Conservation (phyloP, 2,329 filamentous ascomycete genomes). For the Penicillium sp. region DNA sequence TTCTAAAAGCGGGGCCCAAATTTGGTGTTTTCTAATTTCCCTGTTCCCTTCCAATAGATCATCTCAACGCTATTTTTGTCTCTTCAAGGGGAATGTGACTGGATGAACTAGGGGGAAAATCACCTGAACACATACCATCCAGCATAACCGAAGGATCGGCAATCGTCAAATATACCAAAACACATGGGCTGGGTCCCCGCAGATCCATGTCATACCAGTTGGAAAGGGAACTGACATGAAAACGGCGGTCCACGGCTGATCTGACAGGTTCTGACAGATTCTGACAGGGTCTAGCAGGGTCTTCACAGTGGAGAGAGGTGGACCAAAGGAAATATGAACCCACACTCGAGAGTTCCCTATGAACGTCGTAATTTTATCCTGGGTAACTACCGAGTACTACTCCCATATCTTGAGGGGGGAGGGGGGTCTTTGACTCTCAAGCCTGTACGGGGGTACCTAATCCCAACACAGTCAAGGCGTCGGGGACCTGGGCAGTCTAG, state of each 20-base stretch:
- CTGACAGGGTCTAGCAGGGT: conserved; percentile 1
- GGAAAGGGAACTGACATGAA: conserved; percentile 7
- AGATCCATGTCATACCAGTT: conserved; percentile 11
- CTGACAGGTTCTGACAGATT: not conserved
- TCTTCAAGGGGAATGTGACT: conserved; percentile 18
- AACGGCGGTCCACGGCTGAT: conserved; percentile 1
- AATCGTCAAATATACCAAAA: conserved; percentile 27
- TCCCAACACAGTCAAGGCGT: conserved; percentile 5
- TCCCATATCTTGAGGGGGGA: not conserved
- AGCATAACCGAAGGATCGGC: conserved; percentile 28
- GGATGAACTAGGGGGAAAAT: conserved; percentile 12
- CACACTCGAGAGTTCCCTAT: conserved; percentile 1
- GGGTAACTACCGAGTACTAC: not conserved
- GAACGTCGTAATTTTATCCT: conserved; percentile 1
- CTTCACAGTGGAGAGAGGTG: conserved; percentile 4
- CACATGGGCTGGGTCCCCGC: conserved; percentile 15
- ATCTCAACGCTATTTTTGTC: not conserved
- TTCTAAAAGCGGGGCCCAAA: not conserved
- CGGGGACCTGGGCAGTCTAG: conserved; percentile 3
- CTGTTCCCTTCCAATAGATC: conserved; percentile 4
- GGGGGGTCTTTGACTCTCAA: not conserved
- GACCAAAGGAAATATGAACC: not conserved
- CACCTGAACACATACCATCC: conserved; percentile 18
- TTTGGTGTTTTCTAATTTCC: not conserved
- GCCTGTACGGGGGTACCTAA: not conserved